Base-by-base conservation (phyloP, 441 rosid species). In the Oxalis stricta region DNA sequence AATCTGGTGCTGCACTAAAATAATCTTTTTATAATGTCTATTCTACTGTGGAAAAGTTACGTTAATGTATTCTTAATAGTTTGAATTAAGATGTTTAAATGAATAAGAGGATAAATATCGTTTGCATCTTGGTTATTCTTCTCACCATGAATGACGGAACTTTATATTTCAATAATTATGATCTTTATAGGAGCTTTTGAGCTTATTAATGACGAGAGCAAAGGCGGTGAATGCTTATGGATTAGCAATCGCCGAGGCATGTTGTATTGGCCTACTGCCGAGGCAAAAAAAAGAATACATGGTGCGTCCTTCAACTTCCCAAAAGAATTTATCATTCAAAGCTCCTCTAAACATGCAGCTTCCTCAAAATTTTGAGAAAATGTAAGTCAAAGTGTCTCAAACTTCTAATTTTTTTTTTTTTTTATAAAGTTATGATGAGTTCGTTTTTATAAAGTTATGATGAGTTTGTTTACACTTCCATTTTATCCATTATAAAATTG, bases 201-300 rank as follows among this genome's bases (percentile, higher is more conserved):
- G 73, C 91, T 91, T 48, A 84, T 91, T 42, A 71, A 53, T 8
- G 69, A 86, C 53, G 86, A 86, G 61, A 81, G 56, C 23, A 83
- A 76, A 70, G 96, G 79, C 31, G 95, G 96, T 41, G 68, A 93
- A 38, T 86, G 96, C 72, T 61, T 91, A 18, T 86, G 95, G 96
- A 74, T 91, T 55, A 74, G 94, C 34, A 79, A 71, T 38, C 93
- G 99, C 38, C 79, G 73, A 34, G 99, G 96, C 44, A 45, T 79
- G 71, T 88, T 86, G 64, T 91, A 86, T 70, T 86, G 96, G 99
- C 96, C 99, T 38, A 65, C 73, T 58, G 74, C 86, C 19, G 33
- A 32, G 19, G 99, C n/a, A 86, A 63, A 53, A 72, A 66, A 70
- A 68, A 49, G 86, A 86, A 70, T 86, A 86, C 72, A 1, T 32